Evolutionary conservation across 352 stramenopile genomes (phyloP).

Genomic region (Phytophthora palmivora): DNA sequence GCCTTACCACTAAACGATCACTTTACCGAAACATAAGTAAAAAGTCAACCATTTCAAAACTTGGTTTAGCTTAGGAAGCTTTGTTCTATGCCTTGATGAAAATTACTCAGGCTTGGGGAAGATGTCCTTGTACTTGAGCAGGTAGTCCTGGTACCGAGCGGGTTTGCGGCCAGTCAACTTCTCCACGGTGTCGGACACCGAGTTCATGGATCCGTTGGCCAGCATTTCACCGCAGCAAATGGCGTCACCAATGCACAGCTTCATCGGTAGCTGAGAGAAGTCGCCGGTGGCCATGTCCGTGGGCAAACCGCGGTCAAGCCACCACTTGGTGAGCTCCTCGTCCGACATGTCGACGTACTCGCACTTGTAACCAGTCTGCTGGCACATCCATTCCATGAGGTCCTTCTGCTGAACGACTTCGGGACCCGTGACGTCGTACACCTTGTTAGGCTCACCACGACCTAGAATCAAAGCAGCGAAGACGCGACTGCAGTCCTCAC

Average conservation of each 20-base stretch:
- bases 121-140: slow-evolving; percentile 36
- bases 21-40: too few relatives aligned
- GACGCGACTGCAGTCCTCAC: slow-evolving; percentile 25
- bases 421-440: slow-evolving; percentile 36
- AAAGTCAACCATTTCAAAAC: too few relatives aligned
- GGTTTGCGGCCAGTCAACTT: slow-evolving; percentile 38
- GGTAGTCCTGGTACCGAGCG: slow-evolving; percentile 18
- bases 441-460: slow-evolving; percentile 33
- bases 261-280: slow-evolving; percentile 40
- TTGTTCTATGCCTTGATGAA: background rate
- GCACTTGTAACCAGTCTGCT: slow-evolving; percentile 35
- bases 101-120: slow-evolving; percentile 35
- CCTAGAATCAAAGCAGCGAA: slow-evolving; percentile 31
- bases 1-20: too few relatives aligned
- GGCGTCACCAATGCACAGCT: slow-evolving; percentile 38
- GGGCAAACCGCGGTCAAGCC: slow-evolving; percentile 31
- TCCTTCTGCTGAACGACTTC: slow-evolving; percentile 28
- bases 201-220: slow-evolving; percentile 30
- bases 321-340: slow-evolving; percentile 37
- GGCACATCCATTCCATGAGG: slow-evolving; percentile 36
- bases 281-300: slow-evolving; percentile 30
- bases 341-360: slow-evolving; percentile 41
- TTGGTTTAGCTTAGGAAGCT: too few relatives aligned
- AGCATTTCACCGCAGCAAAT: slow-evolving; percentile 40
- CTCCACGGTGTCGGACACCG: slow-evolving; percentile 35